Evolutionary conservation across 805 yeast genomes (phyloP), one percentile per base, ranked within the genome.

Genomic region (Sporopachydermia lactativora): DNA sequence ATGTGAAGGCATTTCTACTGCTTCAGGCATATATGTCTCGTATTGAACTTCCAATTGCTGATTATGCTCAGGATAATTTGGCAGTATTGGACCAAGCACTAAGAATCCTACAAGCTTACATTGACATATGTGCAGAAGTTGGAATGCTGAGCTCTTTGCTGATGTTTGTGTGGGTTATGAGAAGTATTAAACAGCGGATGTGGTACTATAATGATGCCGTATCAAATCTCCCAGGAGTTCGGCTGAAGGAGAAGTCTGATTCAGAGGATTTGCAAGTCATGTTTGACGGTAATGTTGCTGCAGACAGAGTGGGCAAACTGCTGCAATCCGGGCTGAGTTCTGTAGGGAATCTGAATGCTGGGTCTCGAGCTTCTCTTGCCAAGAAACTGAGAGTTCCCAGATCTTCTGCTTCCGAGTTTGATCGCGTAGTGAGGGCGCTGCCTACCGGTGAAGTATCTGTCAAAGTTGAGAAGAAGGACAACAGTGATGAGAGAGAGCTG

Each of bases 31-130:
- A 68, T 49, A 73, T 82, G 70, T 62, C 73, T 31, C 61, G 86
- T 38, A 64, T 75, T 4, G 92, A 83, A 44, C 64, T 92, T 38
- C 98, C 97, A 2, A 83, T 92, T 52, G 94, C 95, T 0, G 99
- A 92, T 65, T 92, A 92, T 55, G 68, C 81, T 5, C 97, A 89
- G 54, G 98, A 92, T 58, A 86, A 95, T 0, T 75, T 86, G 11
- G 78, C 96, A 0, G 95, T 92, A 5, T 63, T 92, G 43, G 99
- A 94, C 53, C 98, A 92, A 61, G 76, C 94, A 4, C 65, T 92
- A 52, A 94, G 98, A 71, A 80, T 92, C 46, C 61, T 88, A 41
- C 98, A 92, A 55, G 96, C 97, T 0, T 80, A 73, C 49, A 78
- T 89, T 44, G 99, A 92, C 59, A 84, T 83, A 15, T 77, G 92